Conservation (phyloP, 805 yeast species). For the Saturnispora besseyi region DNA sequence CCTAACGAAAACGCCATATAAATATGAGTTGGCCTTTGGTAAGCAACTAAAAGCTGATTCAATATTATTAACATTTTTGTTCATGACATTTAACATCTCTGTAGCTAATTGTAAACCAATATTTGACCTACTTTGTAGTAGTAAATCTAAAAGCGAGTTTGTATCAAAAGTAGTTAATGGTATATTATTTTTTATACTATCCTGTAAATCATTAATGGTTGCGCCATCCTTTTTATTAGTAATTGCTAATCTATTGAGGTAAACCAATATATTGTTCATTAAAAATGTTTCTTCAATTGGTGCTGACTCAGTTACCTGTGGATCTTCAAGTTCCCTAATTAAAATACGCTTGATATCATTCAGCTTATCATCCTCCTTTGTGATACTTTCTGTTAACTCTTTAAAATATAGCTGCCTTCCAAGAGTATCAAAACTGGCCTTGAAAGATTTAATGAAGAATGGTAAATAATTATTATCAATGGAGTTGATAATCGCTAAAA, state of each 20-base stretch:
- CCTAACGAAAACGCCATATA: conserved; percentile 33
- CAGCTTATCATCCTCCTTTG: conserved; percentile 4
- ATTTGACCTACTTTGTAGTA: conserved; percentile 18
- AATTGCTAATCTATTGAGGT: conserved; percentile 8
- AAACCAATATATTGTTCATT: conserved; percentile 16
- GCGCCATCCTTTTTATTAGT: conserved; percentile 9
- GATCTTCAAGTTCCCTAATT: conserved; percentile 7
- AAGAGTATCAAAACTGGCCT: conserved; percentile 13
- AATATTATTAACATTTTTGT: conserved; percentile 8
- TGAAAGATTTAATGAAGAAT: conserved; percentile 2
- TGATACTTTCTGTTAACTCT: background rate
- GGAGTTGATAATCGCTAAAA: conserved; percentile 6
- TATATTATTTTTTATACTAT: conserved; percentile 17
- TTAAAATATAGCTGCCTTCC: conserved; percentile 17
- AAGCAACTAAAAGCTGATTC: conserved; percentile 15
- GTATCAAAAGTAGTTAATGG: conserved; percentile 21
- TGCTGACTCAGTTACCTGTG: conserved; percentile 4
- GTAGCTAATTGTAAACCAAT: conserved; percentile 23
- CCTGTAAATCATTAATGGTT: conserved; percentile 10
- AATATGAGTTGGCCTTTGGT: conserved; percentile 34
- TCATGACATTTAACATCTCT: conserved; percentile 25
- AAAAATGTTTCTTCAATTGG: conserved; percentile 18
- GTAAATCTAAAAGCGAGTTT: conserved; percentile 17
- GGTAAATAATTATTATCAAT: background rate
- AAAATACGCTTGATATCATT: conserved; percentile 14